Conservation (phyloP, 164 flowering plant genomes). For the Litsea cubeba region DNA sequence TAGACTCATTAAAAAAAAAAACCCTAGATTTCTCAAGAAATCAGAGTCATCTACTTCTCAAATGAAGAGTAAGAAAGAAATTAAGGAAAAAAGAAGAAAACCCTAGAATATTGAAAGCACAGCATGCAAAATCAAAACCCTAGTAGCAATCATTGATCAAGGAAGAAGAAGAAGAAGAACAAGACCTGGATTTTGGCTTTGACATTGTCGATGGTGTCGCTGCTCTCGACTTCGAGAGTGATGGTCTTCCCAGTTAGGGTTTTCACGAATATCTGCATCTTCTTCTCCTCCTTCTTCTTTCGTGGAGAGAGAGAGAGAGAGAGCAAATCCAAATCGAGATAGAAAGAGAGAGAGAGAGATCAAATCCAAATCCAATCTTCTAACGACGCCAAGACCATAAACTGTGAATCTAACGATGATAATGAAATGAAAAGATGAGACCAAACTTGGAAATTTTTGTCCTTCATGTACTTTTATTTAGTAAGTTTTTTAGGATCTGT, state of each 20-base stretch:
- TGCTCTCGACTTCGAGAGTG: constrained; percentile 46
- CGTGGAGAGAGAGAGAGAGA: background rate
- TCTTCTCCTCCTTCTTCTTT: background rate
- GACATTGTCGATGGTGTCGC: constrained; percentile 29
- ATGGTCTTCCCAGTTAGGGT: constrained; percentile 65
- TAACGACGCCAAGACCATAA: background rate
- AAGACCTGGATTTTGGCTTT: constrained; percentile 25
- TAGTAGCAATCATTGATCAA: too few species aligned
- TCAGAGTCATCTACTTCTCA: background rate
- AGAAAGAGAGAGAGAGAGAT: background rate
- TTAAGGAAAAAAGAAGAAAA: too few species aligned
- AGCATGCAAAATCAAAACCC: background rate
- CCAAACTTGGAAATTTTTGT: too few species aligned
- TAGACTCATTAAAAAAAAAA: too few species aligned
- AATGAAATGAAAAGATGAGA: too few species aligned
- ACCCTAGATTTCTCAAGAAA: background rate
- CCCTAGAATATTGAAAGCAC: background rate
- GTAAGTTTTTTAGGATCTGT: too few species aligned
- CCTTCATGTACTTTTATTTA: too few species aligned
- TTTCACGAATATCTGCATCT: constrained; percentile 70
- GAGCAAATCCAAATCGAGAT: background rate
- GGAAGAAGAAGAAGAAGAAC: background rate
- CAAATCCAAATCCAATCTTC: background rate
- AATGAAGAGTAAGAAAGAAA: too few species aligned
- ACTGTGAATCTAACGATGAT: background rate